A percentile compares a stretch with the other conserved stretches of the same genome.
Conservation (phyloP, 2,329 filamentous ascomycete species). For the Pseudogymnoascus sp. region DNA sequence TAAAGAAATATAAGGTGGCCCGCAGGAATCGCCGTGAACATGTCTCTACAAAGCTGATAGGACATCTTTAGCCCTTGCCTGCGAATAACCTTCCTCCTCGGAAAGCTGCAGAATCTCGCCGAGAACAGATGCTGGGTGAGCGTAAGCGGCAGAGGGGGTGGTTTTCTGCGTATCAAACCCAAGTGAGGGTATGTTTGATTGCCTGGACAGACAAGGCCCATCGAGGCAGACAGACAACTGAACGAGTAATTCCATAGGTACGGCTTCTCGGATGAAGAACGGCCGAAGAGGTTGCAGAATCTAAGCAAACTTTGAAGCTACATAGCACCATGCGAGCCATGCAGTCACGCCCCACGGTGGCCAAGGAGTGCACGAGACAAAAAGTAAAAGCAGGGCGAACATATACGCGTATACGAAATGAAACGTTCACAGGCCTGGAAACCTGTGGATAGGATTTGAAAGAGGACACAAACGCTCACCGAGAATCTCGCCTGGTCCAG, state of each 20-base stretch:
- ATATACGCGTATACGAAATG: not conserved
- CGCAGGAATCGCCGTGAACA: not conserved
- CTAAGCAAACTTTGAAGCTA: slow-evolving; percentile 2
- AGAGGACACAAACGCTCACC: slow-evolving; percentile 7
- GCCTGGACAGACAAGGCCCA: not conserved
- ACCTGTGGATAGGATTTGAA: not conserved
- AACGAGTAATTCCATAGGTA: not conserved
- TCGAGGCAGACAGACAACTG: not conserved
- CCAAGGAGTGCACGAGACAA: slow-evolving; percentile 1
- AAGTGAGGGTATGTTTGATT: not conserved
- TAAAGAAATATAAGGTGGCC: not conserved
- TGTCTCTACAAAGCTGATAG: not conserved
- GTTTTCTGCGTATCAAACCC: not conserved
- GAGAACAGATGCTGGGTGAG: not conserved
- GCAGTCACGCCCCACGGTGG: not conserved
- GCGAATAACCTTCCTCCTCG: not conserved
- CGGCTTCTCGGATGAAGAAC: not conserved
- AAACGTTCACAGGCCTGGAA: not conserved
- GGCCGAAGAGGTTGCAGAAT: not conserved
- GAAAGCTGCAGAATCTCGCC: not conserved
- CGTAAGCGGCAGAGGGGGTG: not conserved
- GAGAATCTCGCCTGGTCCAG: not conserved
- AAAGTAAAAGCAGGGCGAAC: not conserved
- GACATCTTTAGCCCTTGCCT: not conserved
- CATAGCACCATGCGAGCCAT: not conserved